phyloP scores from a whole-genome alignment of 129 eudicot genomes.

The Chrysanthemum lavandulifolium region DNA sequence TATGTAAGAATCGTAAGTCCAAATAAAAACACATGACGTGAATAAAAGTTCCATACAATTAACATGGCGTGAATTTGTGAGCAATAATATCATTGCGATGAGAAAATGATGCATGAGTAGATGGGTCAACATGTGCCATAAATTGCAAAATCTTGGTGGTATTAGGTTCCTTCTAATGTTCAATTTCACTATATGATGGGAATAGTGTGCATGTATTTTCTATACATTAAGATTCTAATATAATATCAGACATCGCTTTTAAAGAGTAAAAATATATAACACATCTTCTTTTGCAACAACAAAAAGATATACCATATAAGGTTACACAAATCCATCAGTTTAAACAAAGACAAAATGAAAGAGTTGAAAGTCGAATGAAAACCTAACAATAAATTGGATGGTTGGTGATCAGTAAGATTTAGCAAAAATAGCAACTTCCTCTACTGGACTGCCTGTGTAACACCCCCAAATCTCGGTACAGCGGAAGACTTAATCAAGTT shows the following conservation, averaged over 20 bases:
- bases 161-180: too few relatives aligned
- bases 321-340: too few relatives aligned
- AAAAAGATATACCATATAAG: background rate
- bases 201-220: too few relatives aligned
- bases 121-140: too few relatives aligned
- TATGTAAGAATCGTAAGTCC: background rate
- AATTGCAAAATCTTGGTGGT: too few relatives aligned
- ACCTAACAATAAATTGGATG: conserved; percentile 18
- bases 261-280: background rate
- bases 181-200: too few relatives aligned
- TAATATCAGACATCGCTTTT: background rate
- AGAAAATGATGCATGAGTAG: too few relatives aligned
- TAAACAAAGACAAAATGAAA: background rate
- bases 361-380: background rate
- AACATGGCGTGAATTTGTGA: too few relatives aligned
- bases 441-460: conserved; percentile 69
- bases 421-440: conserved; percentile 91
- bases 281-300: background rate
- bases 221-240: too few relatives aligned
- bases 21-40: background rate
- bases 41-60: background rate
- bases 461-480: too few relatives aligned
- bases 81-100: too few relatives aligned
- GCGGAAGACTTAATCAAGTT: too few relatives aligned
- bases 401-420: conserved; percentile 61